These are phyloP conservation scores for Hyaloscypha variabilis DNA, from an alignment of 495 filamentous ascomycete species.

Conservation along the genomic window DNA sequence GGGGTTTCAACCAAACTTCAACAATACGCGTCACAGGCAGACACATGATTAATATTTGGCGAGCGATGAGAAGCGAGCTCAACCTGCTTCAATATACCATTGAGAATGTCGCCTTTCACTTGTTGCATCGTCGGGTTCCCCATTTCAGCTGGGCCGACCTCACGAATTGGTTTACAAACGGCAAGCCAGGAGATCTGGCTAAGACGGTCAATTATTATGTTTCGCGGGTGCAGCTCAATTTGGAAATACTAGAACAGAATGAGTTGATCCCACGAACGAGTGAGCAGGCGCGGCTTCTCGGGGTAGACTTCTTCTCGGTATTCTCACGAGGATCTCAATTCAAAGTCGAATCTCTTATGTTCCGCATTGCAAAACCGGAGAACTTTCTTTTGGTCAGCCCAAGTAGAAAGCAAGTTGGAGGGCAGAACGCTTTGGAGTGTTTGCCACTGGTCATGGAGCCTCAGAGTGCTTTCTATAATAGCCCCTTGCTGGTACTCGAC, in stretches of 20 bases:
- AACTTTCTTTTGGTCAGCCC: constrained; percentile 91
- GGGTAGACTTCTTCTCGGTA: constrained; percentile 95
- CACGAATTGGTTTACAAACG: constrained; percentile 77
- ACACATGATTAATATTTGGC: constrained; percentile 97
- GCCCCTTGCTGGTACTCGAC: constrained; percentile 87
- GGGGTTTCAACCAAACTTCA: constrained; percentile 91
- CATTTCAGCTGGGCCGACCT: constrained; percentile 80
- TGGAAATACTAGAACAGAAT: constrained; percentile 90
- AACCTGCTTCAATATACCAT: constrained; percentile 92
- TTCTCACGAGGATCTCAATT: constrained; percentile 94
- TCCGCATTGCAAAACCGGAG: constrained; percentile 96
- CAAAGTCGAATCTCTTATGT: constrained; percentile 98
- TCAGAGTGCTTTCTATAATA: constrained; percentile 90
- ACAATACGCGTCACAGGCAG: constrained; percentile 86
- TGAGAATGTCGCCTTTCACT: constrained; percentile 95
- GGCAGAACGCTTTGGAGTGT: constrained; percentile 94
- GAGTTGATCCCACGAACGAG: constrained; percentile 88
- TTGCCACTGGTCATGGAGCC: constrained; percentile 97
- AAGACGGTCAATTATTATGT: constrained; percentile 81
- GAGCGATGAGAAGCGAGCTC: constrained; percentile 89
- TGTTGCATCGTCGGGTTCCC: constrained; percentile 87
- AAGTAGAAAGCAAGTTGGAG: constrained; percentile 86
- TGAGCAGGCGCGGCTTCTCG: constrained; percentile 90
- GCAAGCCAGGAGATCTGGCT: constrained; percentile 64
- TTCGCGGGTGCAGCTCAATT: constrained; percentile 75